Evolutionary conservation across 768 basidiomycete genomes (phyloP), one percentile per base, ranked within the genome.

Genomic region (Pseudohyphozyma bogoriensis): DNA sequence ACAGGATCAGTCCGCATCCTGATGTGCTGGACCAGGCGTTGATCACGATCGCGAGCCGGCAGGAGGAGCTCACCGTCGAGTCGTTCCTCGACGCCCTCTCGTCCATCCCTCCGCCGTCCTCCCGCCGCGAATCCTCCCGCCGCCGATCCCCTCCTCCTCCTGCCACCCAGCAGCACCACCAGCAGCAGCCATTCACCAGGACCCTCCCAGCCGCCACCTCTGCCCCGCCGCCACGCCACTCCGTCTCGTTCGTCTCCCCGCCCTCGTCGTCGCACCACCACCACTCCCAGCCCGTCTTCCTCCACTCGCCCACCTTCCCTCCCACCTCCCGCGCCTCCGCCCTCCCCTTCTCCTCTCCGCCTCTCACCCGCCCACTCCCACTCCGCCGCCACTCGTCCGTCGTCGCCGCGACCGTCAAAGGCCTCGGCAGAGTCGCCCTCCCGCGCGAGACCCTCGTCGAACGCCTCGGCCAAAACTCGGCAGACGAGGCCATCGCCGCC

Each of bases 401-500:
- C 36, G 52, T 66, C 12, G 61, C 58, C 1, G 56, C 58, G 22
- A 32, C 57, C 15, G 26, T 56, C 5, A 33, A 54, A 2, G 65
- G 65, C 3, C 62, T 66, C 60, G 65, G 65, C 29, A 58, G 65
- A 20, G 62, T 66, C 28, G 65, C 65, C 0, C 45, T 65, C 22
- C 39, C 61, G 22, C 61, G 61, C 42, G 51, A 56, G 46, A 53
- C 40, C 22, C 51, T 51, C 12, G 32, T 63, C 26, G 59, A 56
- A 42, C 26, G 22, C 20, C 53, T 54, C 40, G 53, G 53, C 8
- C 39, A 26, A 28, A 40, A 42, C 18, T 24, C 53, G 29, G 53
- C 53, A 13, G 40, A 33, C 29, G 28, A 54, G 39, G 53, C 53
- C 20, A 54, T 54, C 31, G 39, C 40, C 29, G 53, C 53, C 15